Evolutionary conservation across 2,329 filamentous ascomycete species (phyloP), one percentile per base, ranked within the genome.

Genomic region (Aspergillus aculeatinus): DNA sequence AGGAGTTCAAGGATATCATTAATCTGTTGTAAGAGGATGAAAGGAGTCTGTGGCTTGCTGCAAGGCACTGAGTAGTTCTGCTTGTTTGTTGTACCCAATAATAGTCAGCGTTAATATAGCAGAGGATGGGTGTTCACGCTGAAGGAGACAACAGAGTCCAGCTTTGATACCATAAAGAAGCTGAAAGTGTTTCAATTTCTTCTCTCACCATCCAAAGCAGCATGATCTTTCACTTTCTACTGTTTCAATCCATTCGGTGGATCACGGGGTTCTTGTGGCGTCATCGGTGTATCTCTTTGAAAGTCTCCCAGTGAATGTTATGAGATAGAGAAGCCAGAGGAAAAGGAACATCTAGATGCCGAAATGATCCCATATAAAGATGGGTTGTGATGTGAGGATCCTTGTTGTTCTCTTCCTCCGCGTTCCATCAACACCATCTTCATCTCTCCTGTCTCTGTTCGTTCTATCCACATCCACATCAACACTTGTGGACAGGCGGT

Each of bases 1-100:
- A 77, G 56, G 74, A 79, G 61, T 79, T 77, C 60, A 74, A 74
- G 47, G 72, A 77, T 53, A 68, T 76, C 60, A 73, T 78, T 56
- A 73, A 77, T 53, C 74, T 79, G 57, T 67, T 76, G 48, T 76
- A 60, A 68, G n/a, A 25, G 16, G 39, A 16, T 19, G 3, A 19
- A 9, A 44, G 39, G 16, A 6, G 16, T 7, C 39, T 44, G 2
- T 19, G 39, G 16, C 5, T 44, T 44, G 39, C 14, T 44, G 7
- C 39, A 16, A 7, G 39, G 5, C 9, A 19, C 2, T 19, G 39
- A 19, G n/a, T 44, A 6, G 16, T 14, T 44, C 16, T 19, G 39
- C 14, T 44, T 16, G 3, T 35, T 12, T 16, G 4, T 35, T 19
- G 16, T 44, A 6, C 39, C 39, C 16, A 6, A 7, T 19, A 7